Conservation (phyloP, 768 basidiomycete genomes). For the Lactarius sp. region DNA sequence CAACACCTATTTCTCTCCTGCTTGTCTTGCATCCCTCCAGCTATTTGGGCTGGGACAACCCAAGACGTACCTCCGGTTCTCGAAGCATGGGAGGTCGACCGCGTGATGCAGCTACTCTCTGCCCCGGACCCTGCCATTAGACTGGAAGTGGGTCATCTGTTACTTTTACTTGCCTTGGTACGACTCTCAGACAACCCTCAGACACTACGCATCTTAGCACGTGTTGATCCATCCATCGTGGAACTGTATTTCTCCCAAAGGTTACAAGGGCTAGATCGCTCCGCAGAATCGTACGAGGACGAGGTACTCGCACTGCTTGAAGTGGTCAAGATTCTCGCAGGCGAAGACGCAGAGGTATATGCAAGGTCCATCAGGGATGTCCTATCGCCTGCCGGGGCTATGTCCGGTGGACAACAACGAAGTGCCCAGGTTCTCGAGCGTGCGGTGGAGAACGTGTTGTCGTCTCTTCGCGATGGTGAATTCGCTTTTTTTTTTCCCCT, state of each 20-base stretch:
- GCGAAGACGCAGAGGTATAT: constrained; percentile 54
- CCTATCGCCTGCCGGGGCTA: constrained; percentile 38
- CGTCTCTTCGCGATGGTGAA: constrained; percentile 47
- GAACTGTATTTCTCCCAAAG: constrained; percentile 48
- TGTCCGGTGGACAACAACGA: constrained; percentile 29
- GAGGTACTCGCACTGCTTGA: constrained; percentile 49
- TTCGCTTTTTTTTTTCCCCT: constrained; percentile 7
- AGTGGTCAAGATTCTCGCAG: constrained; percentile 43
- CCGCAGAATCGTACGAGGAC: constrained; percentile 37
- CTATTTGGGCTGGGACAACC: constrained; percentile 63
- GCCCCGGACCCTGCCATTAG: constrained; percentile 55
- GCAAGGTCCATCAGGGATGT: constrained; percentile 45
- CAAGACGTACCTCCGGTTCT: constrained; percentile 47
- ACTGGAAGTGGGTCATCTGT: constrained; percentile 43
- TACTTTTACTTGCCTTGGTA: not conserved
- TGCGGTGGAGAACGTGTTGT: constrained; percentile 52
- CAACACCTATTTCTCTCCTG: constrained; percentile 64
- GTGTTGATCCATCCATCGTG: constrained; percentile 56
- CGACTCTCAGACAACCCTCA: constrained; percentile 30
- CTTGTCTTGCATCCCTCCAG: constrained; percentile 51
- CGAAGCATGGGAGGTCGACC: constrained; percentile 70
- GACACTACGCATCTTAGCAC: constrained; percentile 55
- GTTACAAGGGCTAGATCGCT: constrained; percentile 36
- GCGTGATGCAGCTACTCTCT: constrained; percentile 62
- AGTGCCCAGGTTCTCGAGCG: constrained; percentile 46